Evolutionary conservation across 345 rosid species (phyloP), one percentile per base, ranked within the genome.

Genomic region (Luvunga scandens): DNA sequence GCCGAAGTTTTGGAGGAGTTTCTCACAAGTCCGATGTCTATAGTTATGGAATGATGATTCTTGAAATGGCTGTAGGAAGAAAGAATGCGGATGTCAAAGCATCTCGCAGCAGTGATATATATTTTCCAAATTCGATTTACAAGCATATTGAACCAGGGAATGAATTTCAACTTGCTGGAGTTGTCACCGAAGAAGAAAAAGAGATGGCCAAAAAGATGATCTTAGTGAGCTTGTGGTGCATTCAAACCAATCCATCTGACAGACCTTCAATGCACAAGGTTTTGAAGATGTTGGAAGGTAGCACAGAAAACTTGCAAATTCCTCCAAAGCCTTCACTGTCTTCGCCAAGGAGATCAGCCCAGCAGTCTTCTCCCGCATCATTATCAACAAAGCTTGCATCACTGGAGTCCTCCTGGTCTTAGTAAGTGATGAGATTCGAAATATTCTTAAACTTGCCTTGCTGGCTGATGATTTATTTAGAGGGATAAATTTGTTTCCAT

Each of bases 191-290:
- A 0, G 78, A 59, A 27, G 85, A 80, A 55, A 66, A 57, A 25
- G 64, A 69, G 63, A 25, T 53, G 6, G 83, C 70, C 0, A 83
- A 61, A 72, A 82, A 80, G 75, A 77, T 86, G 87, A 78, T 81
- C 1, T 30, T 80, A 1, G 84, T 88, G 69, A 83, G 86, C 24
- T 50, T 86, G 30, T 86, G 89, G 89, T 83, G 91, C 73, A 82
- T 85, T 56, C 89, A 86, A 33, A 79, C 86, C 19, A 75, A 65
- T 79, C 89, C 91, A 24, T 73, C 55, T 4, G 86, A 86, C 30
- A 87, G 89, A 75, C 89, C 89, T 30, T 69, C 89, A 16, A 88
- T 85, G 83, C 80, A 7, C 48, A 81, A 70, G 66, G 85, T 70
- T 0, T 24, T 86, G 25, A 85, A 86, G 31, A 86, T 82, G 87